Evolutionary conservation across 129 eudicot species (phyloP).

Genomic region (Artemisia tridentata): DNA sequence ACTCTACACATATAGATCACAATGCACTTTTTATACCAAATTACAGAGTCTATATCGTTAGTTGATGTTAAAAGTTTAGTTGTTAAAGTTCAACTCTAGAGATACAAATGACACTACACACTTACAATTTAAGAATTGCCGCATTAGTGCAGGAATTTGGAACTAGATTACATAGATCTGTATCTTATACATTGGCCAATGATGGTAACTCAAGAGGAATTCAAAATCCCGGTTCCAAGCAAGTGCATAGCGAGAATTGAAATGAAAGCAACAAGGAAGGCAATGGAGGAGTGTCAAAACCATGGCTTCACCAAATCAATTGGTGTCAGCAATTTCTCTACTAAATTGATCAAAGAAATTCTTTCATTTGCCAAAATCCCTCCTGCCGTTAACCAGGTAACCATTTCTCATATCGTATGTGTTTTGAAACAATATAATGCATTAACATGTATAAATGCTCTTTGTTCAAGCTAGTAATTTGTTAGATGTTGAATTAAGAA

Average conservation of each 20-base stretch:
- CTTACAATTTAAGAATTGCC: not conserved
- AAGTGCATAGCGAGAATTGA: slow-evolving; percentile 2
- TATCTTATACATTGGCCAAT: slow-evolving; percentile 20
- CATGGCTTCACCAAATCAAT: slow-evolving; percentile 16
- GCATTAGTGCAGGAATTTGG: slow-evolving; percentile 11
- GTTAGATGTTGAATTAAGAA: too few species aligned
- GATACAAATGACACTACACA: not conserved
- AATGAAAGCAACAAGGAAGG: slow-evolving; percentile 2
- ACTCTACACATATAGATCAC: too few species aligned
- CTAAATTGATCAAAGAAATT: not conserved
- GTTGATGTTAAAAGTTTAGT: not conserved
- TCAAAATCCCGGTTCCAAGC: not conserved
- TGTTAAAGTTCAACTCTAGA: slow-evolving; percentile 3
- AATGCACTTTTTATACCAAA: too few species aligned
- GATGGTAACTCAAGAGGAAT: not conserved
- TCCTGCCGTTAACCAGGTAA: slow-evolving; percentile 21
- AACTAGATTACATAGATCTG: slow-evolving; percentile 22
- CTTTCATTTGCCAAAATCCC: slow-evolving; percentile 18
- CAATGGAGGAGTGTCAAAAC: slow-evolving; percentile 20
- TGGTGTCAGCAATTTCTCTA: slow-evolving; percentile 19
- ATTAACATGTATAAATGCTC: too few species aligned
- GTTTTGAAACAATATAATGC: not conserved
- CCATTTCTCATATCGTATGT: not conserved
- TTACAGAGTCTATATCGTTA: too few species aligned
- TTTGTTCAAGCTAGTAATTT: too few species aligned